A percentile compares a stretch with the other conserved stretches of the same genome.
phyloP scores from a whole-genome alignment of 1,284 basidiomycete species.

The Phellopilus nigrolimitatus region DNA sequence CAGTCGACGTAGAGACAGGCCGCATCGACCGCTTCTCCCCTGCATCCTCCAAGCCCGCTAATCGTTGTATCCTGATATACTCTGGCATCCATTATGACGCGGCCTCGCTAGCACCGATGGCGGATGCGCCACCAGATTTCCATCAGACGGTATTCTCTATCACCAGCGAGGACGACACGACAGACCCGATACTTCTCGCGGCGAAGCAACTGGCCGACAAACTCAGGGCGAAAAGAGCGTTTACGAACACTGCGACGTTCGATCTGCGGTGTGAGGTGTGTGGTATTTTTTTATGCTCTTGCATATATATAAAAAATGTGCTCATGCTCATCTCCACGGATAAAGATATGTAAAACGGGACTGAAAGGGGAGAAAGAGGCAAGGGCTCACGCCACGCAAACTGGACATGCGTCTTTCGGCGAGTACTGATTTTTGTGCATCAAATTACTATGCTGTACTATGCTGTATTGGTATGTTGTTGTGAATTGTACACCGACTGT shows the following conservation, averaged over 20 bases:
- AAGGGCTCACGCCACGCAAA: constrained; percentile 77
- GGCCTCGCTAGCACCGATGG: constrained; percentile 72
- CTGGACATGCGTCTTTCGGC: constrained; percentile 84
- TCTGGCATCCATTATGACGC: constrained; percentile 96
- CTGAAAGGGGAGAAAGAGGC: constrained; percentile 93
- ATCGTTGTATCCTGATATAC: constrained; percentile 75
- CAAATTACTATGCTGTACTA: too few species aligned
- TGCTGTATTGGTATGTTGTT: too few species aligned
- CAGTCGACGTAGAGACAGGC: constrained; percentile 88
- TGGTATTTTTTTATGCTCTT: constrained; percentile 1
- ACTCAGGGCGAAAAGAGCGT: constrained; percentile 73
- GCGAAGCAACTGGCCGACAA: constrained; percentile 67
- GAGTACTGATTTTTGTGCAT: constrained; percentile 73
- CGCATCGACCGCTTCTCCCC: constrained; percentile 83
- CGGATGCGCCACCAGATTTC: constrained; percentile 74
- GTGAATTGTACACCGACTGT: too few species aligned
- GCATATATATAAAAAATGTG: not conserved
- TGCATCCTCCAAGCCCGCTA: constrained; percentile 29
- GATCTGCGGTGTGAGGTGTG: constrained; percentile 77
- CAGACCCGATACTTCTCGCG: constrained; percentile 60
- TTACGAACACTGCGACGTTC: constrained; percentile 89
- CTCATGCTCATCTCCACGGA: not conserved
- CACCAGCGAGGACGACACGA: constrained; percentile 34
- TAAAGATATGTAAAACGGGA: constrained; percentile 67
- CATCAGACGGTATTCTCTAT: constrained; percentile 83